Conservation (phyloP, 2,329 filamentous ascomycete species). For the Epichloe uncinata region DNA sequence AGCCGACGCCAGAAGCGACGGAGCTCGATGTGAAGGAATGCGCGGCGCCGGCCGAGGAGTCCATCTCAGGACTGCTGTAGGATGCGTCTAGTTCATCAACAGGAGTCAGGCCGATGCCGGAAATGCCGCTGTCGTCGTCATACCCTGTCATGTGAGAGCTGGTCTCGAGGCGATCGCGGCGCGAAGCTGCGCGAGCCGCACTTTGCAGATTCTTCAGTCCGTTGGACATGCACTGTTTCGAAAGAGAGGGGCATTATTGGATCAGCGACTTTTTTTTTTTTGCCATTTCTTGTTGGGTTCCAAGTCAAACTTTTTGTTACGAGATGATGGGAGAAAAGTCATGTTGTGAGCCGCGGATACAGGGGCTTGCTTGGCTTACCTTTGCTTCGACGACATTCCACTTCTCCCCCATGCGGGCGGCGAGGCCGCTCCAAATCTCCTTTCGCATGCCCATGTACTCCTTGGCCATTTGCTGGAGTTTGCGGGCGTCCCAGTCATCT, state of each 20-base stretch:
- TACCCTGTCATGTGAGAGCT: constrained; percentile 29
- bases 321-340: neutral
- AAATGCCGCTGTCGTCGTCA: constrained; percentile 61
- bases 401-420: constrained; percentile 67
- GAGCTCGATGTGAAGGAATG: constrained; percentile 27
- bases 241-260: neutral
- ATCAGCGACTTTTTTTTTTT: neutral
- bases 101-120: constrained; percentile 43
- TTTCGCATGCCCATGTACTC: constrained; percentile 70
- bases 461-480: constrained; percentile 59
- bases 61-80: constrained; percentile 42
- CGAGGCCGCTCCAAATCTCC: constrained; percentile 69
- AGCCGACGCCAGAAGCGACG: constrained; percentile 12
- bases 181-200: constrained; percentile 50
- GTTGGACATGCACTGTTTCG: constrained; percentile 61
- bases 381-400: constrained; percentile 58
- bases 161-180: constrained; percentile 47
- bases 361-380: constrained; percentile 23
- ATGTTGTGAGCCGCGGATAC: neutral
- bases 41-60: constrained; percentile 23
- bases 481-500: constrained; percentile 66
- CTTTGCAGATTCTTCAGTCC: constrained; percentile 70
- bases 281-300: neutral
- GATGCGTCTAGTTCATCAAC: constrained; percentile 45
- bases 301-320: neutral